These are phyloP conservation scores for Canavalia ensiformis DNA, from an alignment of 306 rosid species.

Conservation along the genomic window DNA sequence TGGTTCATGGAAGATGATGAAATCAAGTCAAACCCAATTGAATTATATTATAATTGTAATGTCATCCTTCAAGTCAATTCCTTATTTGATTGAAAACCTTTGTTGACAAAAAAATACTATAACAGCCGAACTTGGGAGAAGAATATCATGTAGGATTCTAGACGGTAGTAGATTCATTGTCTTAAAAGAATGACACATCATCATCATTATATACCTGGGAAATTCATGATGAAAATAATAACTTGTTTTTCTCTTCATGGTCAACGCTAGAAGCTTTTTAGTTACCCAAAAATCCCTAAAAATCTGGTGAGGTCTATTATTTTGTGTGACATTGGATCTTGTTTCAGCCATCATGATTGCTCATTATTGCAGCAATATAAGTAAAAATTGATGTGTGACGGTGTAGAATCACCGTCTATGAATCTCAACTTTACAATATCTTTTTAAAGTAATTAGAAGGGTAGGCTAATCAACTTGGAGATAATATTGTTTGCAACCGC, in stretches of 20 bases:
- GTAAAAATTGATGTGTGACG: slow-evolving; percentile 16
- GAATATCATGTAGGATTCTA: slow-evolving; percentile 33
- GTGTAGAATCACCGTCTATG: slow-evolving; percentile 53
- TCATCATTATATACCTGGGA: slow-evolving; percentile 49
- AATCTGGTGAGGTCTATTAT: slow-evolving; percentile 61
- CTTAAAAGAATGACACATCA: slow-evolving; percentile 50
- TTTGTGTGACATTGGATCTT: slow-evolving; percentile 34
- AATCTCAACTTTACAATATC: slow-evolving; percentile 38
- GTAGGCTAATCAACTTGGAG: slow-evolving; percentile 48
- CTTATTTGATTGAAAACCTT: slow-evolving; percentile 42
- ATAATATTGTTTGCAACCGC: slow-evolving; percentile 57
- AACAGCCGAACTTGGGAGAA: neutral
- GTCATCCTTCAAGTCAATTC: slow-evolving; percentile 42
- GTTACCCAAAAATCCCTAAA: slow-evolving; percentile 61
- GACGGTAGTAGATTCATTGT: slow-evolving; percentile 30
- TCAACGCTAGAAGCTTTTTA: slow-evolving; percentile 49
- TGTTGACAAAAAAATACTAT: slow-evolving; percentile 6
- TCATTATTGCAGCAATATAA: slow-evolving; percentile 47
- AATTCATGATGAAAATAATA: slow-evolving; percentile 20
- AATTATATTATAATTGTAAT: slow-evolving; percentile 27
- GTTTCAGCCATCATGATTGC: slow-evolving; percentile 43
- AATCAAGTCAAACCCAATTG: slow-evolving; percentile 45
- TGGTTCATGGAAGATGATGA: slow-evolving; percentile 40
- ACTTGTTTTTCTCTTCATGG: slow-evolving; percentile 11
- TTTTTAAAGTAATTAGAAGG: slow-evolving; percentile 50